Percentiles rank a stretch among this genome's conserved stretches.
These are phyloP conservation scores for Fusarium humuli DNA, from an alignment of 2,329 filamentous ascomycete genomes.

Conservation along the genomic window DNA sequence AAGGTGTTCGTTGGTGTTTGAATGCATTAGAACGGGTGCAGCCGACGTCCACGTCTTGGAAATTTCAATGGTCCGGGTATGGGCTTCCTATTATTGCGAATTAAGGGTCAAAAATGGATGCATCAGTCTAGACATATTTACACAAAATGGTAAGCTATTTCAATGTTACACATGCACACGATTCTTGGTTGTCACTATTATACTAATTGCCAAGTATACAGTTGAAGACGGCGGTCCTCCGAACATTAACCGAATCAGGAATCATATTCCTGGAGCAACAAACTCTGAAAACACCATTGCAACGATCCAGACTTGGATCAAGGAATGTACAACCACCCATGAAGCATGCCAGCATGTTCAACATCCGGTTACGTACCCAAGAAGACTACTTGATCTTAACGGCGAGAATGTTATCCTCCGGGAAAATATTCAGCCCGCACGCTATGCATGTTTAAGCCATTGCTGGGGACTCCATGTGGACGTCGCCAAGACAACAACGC, in stretches of 20 bases:
- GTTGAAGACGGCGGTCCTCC: accelerated
- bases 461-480: neutral
- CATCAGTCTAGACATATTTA: no score
- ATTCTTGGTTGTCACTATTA: accelerated
- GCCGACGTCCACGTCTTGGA: no score
- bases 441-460: neutral
- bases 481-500: neutral
- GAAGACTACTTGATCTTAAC: neutral
- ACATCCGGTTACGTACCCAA: neutral
- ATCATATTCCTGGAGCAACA: neutral
- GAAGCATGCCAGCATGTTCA: neutral
- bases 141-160: no score
- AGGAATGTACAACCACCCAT: neutral
- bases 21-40: no score
- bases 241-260: accelerated
- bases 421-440: neutral
- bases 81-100: no score
- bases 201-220: neutral
- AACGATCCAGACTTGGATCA: neutral
- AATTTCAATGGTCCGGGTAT: no score
- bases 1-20: no score
- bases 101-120: no score
- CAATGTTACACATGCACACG: no score
- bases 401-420: neutral
- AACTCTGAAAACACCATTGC: neutral